phyloP scores from a whole-genome alignment of 2,329 filamentous ascomycete species.

The Fusarium setosum region DNA sequence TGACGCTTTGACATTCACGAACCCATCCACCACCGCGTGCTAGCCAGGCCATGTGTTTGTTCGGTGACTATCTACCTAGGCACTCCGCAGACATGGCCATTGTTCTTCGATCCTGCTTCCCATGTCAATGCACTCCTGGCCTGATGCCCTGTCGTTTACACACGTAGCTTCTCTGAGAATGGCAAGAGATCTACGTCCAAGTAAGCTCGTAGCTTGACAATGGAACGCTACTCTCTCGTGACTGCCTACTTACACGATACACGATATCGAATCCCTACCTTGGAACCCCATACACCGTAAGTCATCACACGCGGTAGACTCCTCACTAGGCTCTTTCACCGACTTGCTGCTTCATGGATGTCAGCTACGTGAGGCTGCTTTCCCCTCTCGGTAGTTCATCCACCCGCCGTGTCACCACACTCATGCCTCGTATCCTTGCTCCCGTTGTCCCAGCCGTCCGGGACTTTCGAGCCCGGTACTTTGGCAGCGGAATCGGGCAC shows the following conservation, averaged over 20 bases:
- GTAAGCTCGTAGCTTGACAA: constrained; percentile 10
- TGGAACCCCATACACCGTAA: constrained; percentile 26
- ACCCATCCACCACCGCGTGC: neutral
- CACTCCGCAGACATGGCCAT: constrained; percentile 14
- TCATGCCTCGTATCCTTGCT: constrained; percentile 1
- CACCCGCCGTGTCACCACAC: constrained; percentile 8
- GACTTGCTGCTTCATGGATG: neutral
- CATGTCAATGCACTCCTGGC: constrained; percentile 27
- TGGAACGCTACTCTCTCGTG: neutral
- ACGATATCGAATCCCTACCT: neutral
- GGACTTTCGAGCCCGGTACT: neutral
- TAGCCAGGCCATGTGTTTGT: neutral
- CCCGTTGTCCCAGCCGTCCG: neutral
- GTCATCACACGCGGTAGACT: neutral
- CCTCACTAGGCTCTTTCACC: neutral
- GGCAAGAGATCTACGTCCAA: constrained; percentile 31
- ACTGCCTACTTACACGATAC: constrained; percentile 11
- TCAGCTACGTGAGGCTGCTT: neutral
- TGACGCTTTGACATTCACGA: neutral
- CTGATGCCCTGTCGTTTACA: constrained; percentile 26
- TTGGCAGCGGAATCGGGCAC: neutral
- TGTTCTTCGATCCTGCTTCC: constrained; percentile 19
- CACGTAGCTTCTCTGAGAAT: constrained; percentile 9
- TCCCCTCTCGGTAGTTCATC: constrained; percentile 12
- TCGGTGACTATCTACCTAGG: no score